phyloP scores from a whole-genome alignment of 306 rosid genomes.

The Inga leiocalycina region DNA sequence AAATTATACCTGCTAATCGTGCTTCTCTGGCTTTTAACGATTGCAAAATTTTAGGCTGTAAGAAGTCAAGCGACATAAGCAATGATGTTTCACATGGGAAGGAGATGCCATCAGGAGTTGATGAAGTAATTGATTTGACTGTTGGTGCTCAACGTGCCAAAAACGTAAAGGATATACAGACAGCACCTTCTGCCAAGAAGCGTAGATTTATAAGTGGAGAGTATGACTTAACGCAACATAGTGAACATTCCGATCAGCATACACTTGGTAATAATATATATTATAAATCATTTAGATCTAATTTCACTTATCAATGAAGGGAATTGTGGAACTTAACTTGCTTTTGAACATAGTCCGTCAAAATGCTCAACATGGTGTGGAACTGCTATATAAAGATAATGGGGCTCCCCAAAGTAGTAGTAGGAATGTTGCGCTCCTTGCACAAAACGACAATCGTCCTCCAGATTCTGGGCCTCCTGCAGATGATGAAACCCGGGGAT shows the following conservation, averaged over 20 bases:
- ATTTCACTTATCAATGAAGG: constrained; percentile 33
- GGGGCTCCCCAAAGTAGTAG: constrained; percentile 31
- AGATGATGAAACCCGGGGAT: constrained; percentile 69
- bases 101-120: constrained; percentile 48
- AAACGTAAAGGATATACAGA: constrained; percentile 39
- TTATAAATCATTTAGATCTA: constrained; percentile 34
- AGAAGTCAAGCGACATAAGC: constrained; percentile 41
- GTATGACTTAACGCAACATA: constrained; percentile 42
- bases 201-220: constrained; percentile 58
- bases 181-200: constrained; percentile 62
- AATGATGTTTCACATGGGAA: constrained; percentile 40
- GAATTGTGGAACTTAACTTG: constrained; percentile 41
- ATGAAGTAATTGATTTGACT: constrained; percentile 44
- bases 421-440: constrained; percentile 39
- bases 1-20: constrained; percentile 83
- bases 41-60: constrained; percentile 41
- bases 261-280: constrained; percentile 38
- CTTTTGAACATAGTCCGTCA: constrained; percentile 43
- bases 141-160: constrained; percentile 46
- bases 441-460: constrained; percentile 41
- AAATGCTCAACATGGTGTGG: constrained; percentile 47
- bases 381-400: constrained; percentile 39
- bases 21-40: constrained; percentile 63
- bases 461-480: constrained; percentile 42
- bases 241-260: constrained; percentile 46